These are phyloP conservation scores for Populus simonii DNA, from an alignment of 345 rosid species.

Conservation along the genomic window DNA sequence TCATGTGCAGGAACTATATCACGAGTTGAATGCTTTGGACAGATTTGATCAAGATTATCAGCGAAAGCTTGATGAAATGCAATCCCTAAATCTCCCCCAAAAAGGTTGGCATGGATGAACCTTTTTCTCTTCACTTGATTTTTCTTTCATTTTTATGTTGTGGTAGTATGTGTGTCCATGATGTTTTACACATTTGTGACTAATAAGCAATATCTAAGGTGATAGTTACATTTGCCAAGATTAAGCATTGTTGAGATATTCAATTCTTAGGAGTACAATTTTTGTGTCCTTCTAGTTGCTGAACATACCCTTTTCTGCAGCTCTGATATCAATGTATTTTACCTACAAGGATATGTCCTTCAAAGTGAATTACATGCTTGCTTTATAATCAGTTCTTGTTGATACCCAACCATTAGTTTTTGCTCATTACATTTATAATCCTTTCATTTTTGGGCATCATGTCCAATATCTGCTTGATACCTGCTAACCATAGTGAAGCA, in stretches of 20 bases:
- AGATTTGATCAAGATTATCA: slow-evolving; percentile 60
- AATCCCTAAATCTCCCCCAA: slow-evolving; percentile 46
- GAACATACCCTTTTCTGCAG: neutral
- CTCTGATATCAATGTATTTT: neutral
- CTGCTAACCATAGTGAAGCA: neutral
- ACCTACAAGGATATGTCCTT: neutral
- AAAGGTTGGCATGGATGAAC: slow-evolving; percentile 38
- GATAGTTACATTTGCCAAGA: neutral
- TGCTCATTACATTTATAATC: neutral
- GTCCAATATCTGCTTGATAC: neutral
- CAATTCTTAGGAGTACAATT: neutral
- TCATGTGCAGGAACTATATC: slow-evolving; percentile 65
- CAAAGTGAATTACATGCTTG: neutral
- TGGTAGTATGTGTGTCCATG: neutral
- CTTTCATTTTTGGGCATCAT: neutral
- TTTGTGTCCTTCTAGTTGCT: neutral
- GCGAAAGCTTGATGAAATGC: slow-evolving; percentile 51
- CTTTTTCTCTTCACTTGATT: neutral
- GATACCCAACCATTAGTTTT: neutral
- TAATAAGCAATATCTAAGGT: neutral
- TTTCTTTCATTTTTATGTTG: neutral
- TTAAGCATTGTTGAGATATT: neutral
- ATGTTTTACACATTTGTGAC: neutral
- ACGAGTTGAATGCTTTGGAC: slow-evolving; percentile 61
- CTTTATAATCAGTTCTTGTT: neutral